Conservation (phyloP, 2,329 filamentous ascomycete species). For the Arthroderma uncinatum region DNA sequence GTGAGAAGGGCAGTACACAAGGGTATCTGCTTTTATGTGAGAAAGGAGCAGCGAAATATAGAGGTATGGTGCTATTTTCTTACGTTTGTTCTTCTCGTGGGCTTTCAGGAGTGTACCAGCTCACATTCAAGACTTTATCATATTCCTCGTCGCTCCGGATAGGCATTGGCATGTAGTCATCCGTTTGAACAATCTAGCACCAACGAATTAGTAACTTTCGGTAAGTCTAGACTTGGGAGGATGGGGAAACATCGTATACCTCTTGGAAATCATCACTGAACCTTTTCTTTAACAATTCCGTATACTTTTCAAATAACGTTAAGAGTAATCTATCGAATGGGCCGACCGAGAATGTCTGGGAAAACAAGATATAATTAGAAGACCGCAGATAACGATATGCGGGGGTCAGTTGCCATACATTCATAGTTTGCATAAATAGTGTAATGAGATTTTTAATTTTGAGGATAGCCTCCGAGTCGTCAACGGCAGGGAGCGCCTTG, state of each 20-base stretch:
- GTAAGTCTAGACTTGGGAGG: neutral
- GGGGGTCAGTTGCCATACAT: conserved; percentile 44
- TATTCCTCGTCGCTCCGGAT: conserved; percentile 86
- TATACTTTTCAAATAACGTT: conserved; percentile 87
- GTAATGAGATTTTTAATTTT: conserved; percentile 90
- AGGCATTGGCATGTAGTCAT: conserved; percentile 99
- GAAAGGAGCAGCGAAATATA: neutral
- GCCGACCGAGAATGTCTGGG: conserved; percentile 78
- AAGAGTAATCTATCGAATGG: conserved; percentile 75
- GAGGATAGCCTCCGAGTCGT: conserved; percentile 78
- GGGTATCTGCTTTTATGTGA: conserved; percentile 55
- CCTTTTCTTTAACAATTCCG: conserved; percentile 73
- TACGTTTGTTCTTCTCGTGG: conserved; percentile 62
- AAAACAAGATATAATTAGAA: conserved; percentile 39
- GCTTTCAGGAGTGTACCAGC: conserved; percentile 86
- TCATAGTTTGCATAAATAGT: conserved; percentile 96
- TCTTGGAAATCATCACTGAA: conserved; percentile 97
- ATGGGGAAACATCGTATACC: conserved; percentile 33
- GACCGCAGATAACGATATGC: neutral
- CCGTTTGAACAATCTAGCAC: conserved; percentile 59
- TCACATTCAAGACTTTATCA: conserved; percentile 89
- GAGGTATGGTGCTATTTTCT: conserved; percentile 21
- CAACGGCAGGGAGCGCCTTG: conserved; percentile 65
- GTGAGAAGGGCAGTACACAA: conserved; percentile 90
- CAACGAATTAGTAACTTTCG: neutral